Evolutionary conservation across 83 land plant genomes (phyloP).

Genomic region (Thuja plicata): DNA sequence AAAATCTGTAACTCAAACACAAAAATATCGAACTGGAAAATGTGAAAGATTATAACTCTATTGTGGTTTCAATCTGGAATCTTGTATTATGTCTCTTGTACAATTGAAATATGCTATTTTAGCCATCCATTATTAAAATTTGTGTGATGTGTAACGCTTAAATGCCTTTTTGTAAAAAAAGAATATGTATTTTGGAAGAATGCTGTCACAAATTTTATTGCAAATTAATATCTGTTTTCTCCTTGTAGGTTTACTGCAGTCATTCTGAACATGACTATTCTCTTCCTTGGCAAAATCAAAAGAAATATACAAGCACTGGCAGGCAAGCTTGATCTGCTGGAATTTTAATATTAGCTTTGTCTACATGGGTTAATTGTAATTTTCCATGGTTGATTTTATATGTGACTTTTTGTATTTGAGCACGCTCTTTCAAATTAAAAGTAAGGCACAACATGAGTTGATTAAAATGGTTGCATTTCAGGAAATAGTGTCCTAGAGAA

Average conservation of each 20-base stretch:
- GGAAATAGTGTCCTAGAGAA: too few relatives aligned
- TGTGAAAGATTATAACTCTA: background rate
- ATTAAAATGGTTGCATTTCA: background rate
- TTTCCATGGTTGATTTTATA: background rate
- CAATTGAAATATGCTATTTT: background rate
- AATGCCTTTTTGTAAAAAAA: background rate
- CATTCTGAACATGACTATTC: slow-evolving; percentile 78
- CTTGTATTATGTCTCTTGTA: background rate
- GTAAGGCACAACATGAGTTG: background rate
- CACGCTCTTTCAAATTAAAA: background rate
- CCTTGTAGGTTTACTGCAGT: slow-evolving; percentile 64
- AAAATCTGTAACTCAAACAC: background rate
- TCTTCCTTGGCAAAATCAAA: slow-evolving; percentile 83
- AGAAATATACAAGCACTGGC: slow-evolving; percentile 72
- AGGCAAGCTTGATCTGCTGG: slow-evolving; percentile 38
- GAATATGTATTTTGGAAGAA: background rate
- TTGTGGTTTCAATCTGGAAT: background rate
- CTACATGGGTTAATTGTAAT: background rate
- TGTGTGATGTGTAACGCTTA: too few relatives aligned
- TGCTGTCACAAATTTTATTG: background rate
- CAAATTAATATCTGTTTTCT: background rate
- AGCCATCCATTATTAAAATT: background rate
- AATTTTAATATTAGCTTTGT: background rate
- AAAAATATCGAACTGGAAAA: background rate
- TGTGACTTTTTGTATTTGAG: background rate